These are phyloP conservation scores for Tirmania nivea DNA, from an alignment of 495 filamentous ascomycete genomes.

Conservation along the genomic window DNA sequence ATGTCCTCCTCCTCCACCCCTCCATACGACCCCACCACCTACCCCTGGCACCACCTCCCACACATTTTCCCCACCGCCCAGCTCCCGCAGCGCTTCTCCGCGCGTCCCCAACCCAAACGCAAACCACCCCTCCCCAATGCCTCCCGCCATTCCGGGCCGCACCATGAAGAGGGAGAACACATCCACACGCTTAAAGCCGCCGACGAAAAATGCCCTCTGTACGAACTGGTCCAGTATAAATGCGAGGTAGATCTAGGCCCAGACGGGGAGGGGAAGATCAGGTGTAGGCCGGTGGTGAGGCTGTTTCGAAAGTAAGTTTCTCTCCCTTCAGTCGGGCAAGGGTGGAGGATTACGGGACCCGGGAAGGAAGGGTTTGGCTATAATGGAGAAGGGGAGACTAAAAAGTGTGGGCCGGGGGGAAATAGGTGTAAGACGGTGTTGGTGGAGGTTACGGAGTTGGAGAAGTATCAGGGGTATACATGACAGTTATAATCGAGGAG, in stretches of 20 bases:
- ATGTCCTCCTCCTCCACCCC: background rate
- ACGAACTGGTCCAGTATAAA: conserved; percentile 14
- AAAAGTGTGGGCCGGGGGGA: background rate
- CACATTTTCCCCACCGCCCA: conserved; percentile 8
- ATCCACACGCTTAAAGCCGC: conserved; percentile 2
- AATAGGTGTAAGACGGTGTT: conserved; percentile 10
- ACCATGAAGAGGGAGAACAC: background rate
- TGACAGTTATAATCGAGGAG: background rate
- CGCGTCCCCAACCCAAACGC: conserved; percentile 4
- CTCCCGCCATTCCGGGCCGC: background rate
- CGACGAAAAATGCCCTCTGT: conserved; percentile 6
- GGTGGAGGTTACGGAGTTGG: conserved; percentile 17
- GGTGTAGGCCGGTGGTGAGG: conserved; percentile 12
- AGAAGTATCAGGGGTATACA: conserved; percentile 1
- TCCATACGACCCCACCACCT: background rate
- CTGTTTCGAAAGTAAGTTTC: conserved; percentile 14
- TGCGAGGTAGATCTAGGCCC: conserved; percentile 5
- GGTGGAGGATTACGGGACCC: too few relatives aligned
- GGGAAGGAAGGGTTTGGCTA: too few relatives aligned
- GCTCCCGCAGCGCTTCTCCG: conserved; percentile 5
- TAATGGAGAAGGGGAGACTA: background rate
- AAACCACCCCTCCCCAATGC: conserved; percentile 1
- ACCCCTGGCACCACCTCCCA: background rate
- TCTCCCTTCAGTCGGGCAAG: background rate
- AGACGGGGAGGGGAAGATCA: conserved; percentile 1